Evolutionary conservation across 257 asterid genomes (phyloP).

Genomic region (Gynochthodes officinalis): DNA sequence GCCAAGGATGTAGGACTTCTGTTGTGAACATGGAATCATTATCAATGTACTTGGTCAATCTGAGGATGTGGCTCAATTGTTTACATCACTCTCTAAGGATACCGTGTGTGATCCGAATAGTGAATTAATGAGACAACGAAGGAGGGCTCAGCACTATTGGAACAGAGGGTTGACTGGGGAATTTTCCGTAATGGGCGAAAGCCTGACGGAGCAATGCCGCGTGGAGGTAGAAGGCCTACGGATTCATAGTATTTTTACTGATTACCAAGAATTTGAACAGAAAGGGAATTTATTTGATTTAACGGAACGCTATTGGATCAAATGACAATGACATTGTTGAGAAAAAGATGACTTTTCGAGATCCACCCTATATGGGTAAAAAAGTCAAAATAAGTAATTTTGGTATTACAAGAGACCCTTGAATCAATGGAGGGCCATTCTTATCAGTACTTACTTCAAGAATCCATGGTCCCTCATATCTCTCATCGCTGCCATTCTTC

Average conservation of each 20-base stretch:
- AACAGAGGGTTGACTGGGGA: no score
- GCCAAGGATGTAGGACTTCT: conserved; percentile 41
- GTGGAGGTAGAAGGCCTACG: no score
- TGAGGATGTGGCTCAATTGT: conserved; percentile 43
- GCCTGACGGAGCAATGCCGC: no score
- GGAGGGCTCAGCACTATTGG: conserved; percentile 26
- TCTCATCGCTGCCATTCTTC: conserved; percentile 43
- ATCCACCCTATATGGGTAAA: no score
- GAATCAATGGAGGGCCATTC: conserved; percentile 43
- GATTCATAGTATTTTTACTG: no score
- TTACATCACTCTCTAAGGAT: conserved; percentile 50
- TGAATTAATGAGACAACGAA: conserved; percentile 27
- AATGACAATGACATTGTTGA: no score
- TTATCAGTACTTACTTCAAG: conserved; percentile 44
- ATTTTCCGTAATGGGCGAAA: no score
- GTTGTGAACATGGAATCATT: conserved; percentile 35
- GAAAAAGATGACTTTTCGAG: no score
- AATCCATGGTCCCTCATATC: conserved; percentile 55
- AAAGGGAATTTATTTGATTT: no score
- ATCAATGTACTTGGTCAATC: conserved; percentile 50
- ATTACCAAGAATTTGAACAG: no score
- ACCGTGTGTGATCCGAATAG: conserved; percentile 36
- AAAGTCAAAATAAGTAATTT: no score
- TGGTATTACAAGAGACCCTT: conserved; percentile 40
- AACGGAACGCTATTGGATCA: no score